Evolutionary conservation across 1,284 basidiomycete species (phyloP), one percentile per base, ranked within the genome.

Genomic region (Phellopilus nigrolimitatus): DNA sequence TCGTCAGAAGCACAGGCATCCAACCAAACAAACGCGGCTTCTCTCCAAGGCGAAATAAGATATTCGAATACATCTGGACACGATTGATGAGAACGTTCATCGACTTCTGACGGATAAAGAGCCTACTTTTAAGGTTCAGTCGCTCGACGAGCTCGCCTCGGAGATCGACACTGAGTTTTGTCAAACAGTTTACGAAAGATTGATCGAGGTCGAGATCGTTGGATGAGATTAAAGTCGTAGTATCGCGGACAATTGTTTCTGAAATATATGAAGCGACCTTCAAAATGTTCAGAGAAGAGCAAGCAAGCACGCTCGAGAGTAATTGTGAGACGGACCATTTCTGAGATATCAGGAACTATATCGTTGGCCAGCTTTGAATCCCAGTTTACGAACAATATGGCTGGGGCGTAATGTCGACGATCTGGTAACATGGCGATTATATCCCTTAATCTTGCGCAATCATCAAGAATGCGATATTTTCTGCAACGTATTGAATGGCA

Each of bases 391-490:
- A 82, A 64, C 12, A 88, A 51, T 3, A 88, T 62, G 1, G 78
- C 75, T 7, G 85, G 82, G 2, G 73, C 59, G 58, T 79, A 88
- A 65, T 76, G 73, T 17, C 78, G 77, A 38, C 71, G 68, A 3
- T 66, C 55, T 1, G 79, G 78, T 21, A 87, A 65, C 1, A 67
- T 63, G 36, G 76, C 68, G 24, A 87, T 61, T 15, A 86, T 67
- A 53, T 85, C 81, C 19, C 84, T 75, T 15, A 88, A 65, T 15
- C 86, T 76, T 19, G 79, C 65, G 59, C 82, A 87, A 60, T 88
- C 85, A 56, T 88, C 85, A 22, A 88, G 64, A 25, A 80, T 67
- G 10, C 79, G 79, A 58, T 82, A 86, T 70, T 87, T 86, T 61
- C 84, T 87, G 54, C 0, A 3, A 57, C 31, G 41, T 48, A 21